Evolutionary conservation across 805 yeast genomes (phyloP).

Genomic region (Candida peoriensis): DNA sequence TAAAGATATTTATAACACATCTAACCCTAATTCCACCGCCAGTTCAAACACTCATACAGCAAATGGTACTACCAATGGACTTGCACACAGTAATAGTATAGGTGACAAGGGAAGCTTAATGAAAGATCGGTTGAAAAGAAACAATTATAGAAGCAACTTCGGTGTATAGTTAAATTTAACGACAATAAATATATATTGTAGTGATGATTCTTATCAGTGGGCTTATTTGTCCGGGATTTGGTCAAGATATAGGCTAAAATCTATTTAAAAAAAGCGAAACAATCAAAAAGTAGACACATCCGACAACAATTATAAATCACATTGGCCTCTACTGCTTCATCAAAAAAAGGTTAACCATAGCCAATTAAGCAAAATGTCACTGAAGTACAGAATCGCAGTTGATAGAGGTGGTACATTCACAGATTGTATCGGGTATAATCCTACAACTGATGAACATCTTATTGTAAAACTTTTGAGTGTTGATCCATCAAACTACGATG

Average conservation of each 20-base stretch:
- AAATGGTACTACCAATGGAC: conserved; percentile 1
- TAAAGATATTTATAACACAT: conserved; percentile 15
- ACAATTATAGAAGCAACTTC: conserved; percentile 21
- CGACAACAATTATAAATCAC: background rate
- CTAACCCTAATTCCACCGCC: too few species aligned
- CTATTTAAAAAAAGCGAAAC: background rate
- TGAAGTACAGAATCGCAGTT: conserved; percentile 35
- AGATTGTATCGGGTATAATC: conserved; percentile 43
- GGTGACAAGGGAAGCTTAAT: conserved; percentile 5
- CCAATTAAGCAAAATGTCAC: background rate
- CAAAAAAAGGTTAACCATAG: background rate
- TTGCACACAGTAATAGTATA: background rate
- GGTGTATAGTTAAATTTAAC: conserved; percentile 6
- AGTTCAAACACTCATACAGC: conserved; percentile 1
- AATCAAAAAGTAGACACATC: background rate
- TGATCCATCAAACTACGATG: conserved; percentile 81
- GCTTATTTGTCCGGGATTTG: too few species aligned
- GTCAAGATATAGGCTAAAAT: background rate
- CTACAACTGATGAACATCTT: conserved; percentile 39
- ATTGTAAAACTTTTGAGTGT: conserved; percentile 78
- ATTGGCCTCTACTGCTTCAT: background rate
- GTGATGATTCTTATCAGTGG: background rate
- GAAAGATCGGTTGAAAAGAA: conserved; percentile 23
- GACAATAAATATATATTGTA: background rate
- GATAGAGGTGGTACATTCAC: conserved; percentile 91